Conservation (phyloP, 2,329 filamentous ascomycete species). For the Ascochyta pisi region DNA sequence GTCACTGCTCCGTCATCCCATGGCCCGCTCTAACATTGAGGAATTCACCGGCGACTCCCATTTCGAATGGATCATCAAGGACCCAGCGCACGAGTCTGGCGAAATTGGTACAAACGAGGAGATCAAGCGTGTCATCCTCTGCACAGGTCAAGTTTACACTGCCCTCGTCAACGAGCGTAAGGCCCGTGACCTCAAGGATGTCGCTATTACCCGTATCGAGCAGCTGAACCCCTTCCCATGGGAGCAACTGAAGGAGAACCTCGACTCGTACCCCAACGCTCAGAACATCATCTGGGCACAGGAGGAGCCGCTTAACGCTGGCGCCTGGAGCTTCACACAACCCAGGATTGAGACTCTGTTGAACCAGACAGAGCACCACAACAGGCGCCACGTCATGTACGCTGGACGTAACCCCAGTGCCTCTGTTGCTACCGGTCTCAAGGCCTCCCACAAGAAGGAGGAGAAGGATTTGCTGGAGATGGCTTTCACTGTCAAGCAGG, state of each 20-base stretch:
- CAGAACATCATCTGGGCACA: conserved; percentile 97
- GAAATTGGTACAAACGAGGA: conserved; percentile 80
- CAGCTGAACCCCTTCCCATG: conserved; percentile 99
- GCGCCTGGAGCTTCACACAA: conserved; percentile 96
- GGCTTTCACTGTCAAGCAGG: conserved; percentile 69
- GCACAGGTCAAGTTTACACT: conserved; percentile 92
- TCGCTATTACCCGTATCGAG: conserved; percentile 93
- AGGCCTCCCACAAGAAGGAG: conserved; percentile 87
- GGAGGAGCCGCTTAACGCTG: conserved; percentile 97
- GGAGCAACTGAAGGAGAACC: conserved; percentile 94
- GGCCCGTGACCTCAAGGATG: conserved; percentile 84
- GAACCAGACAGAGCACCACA: conserved; percentile 90
- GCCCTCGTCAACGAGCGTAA: conserved; percentile 90
- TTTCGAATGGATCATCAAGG: conserved; percentile 96
- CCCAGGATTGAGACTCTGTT: conserved; percentile 95
- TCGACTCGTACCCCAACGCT: conserved; percentile 96
- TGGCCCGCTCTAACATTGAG: conserved; percentile 87
- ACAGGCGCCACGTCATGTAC: conserved; percentile 96
- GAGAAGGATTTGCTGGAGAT: conserved; percentile 80
- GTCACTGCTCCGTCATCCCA: conserved; percentile 89
- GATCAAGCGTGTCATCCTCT: conserved; percentile 93
- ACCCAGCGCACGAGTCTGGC: conserved; percentile 80
- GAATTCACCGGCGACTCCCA: conserved; percentile 90
- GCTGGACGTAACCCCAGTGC: conserved; percentile 93
- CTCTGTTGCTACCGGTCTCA: conserved; percentile 90